Conservation (phyloP, 495 filamentous ascomycete species). For the Penicillium verhagenii region DNA sequence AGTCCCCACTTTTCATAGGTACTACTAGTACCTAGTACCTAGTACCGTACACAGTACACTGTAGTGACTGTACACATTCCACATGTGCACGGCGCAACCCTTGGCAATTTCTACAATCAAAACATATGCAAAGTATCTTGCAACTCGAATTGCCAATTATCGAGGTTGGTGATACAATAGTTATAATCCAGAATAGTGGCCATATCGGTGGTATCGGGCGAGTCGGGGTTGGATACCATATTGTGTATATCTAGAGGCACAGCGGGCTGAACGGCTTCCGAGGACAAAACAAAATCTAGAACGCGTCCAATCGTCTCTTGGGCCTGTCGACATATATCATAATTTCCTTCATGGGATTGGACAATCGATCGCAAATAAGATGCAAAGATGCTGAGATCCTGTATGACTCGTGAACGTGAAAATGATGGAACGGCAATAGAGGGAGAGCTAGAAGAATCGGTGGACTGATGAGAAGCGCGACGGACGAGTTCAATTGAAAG, state of each 20-base stretch:
- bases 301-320: slow-evolving; percentile 11
- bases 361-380: slow-evolving; percentile 14
- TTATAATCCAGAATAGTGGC: slow-evolving; percentile 3
- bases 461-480: neutral
- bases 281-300: slow-evolving; percentile 5
- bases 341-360: slow-evolving; percentile 14
- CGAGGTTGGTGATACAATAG: slow-evolving; percentile 7
- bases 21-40: too few species aligned
- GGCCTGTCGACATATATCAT: slow-evolving; percentile 18
- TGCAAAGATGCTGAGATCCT: slow-evolving; percentile 15
- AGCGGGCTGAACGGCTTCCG: neutral
- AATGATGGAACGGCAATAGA: neutral
- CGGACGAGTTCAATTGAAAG: slow-evolving; percentile 19
- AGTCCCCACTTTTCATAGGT: neutral
- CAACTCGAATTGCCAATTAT: slow-evolving; percentile 10
- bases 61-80: too few species aligned
- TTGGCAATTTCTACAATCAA: neutral
- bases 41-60: too few species aligned
- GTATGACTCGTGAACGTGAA: slow-evolving; percentile 17
- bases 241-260: neutral
- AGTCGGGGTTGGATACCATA: neutral
- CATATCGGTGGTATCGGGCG: neutral
- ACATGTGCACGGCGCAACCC: too few species aligned
- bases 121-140: slow-evolving; percentile 6
- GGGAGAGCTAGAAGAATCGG: neutral